Evolutionary conservation across 495 filamentous ascomycete genomes (phyloP).

Genomic region (Lasiosphaeriaceae sp.): DNA sequence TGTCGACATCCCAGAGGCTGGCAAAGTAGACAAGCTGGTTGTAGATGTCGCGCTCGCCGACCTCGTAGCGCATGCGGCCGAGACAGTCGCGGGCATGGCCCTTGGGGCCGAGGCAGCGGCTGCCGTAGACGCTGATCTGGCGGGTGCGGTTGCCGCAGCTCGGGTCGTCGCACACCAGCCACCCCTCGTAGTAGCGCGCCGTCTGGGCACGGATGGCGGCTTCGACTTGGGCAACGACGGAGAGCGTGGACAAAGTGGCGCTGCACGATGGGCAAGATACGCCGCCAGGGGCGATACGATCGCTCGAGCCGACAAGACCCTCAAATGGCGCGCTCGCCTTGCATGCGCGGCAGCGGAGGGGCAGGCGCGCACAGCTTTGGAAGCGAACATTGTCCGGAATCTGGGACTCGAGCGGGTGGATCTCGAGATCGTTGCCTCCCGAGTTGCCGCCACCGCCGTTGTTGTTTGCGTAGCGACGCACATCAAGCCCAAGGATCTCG

Average conservation of each 20-base stretch:
- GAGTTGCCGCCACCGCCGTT: constrained; percentile 23
- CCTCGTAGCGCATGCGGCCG: constrained; percentile 88
- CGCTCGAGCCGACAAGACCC: constrained; percentile 57
- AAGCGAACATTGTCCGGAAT: constrained; percentile 87
- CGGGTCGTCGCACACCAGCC: constrained; percentile 85
- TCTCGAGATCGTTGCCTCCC: constrained; percentile 53
- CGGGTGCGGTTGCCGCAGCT: constrained; percentile 83
- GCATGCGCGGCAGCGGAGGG: constrained; percentile 77
- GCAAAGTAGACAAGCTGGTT: constrained; percentile 91
- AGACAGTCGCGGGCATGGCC: constrained; percentile 77
- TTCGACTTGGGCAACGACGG: constrained; percentile 82
- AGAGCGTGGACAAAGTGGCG: constrained; percentile 62
- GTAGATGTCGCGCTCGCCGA: constrained; percentile 82
- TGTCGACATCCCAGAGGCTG: constrained; percentile 84
- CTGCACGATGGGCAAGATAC: constrained; percentile 63
- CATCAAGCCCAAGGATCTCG: constrained; percentile 89
- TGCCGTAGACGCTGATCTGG: constrained; percentile 88
- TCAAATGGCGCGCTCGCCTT: constrained; percentile 67
- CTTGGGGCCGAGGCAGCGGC: constrained; percentile 79
- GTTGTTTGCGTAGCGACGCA: constrained; percentile 66
- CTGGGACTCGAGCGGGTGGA: constrained; percentile 88
- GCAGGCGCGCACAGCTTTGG: constrained; percentile 67
- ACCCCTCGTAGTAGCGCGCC: constrained; percentile 84
- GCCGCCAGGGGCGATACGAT: constrained; percentile 65
- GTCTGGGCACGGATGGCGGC: constrained; percentile 71